Conservation (phyloP, 352 stramenopile species). For the Phytophthora kernoviae region DNA sequence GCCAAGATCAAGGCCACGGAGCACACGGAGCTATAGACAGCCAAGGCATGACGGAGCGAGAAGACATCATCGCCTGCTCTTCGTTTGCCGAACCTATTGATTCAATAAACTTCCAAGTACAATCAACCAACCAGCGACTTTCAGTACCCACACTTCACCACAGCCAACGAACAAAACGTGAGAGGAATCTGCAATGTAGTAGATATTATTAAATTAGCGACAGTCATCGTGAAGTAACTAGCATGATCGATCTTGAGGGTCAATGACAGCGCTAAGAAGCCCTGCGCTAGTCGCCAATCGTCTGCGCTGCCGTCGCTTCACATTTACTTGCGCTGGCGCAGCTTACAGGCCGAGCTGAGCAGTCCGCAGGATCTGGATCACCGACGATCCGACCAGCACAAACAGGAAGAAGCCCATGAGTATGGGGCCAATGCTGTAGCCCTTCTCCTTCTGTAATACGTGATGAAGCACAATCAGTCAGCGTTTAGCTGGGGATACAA, state of each 20-base stretch:
- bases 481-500: background rate
- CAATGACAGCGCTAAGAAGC: background rate
- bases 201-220: slow-evolving; percentile 42
- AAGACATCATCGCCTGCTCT: background rate
- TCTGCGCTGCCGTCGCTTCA: slow-evolving; percentile 13
- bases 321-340: background rate
- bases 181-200: slow-evolving; percentile 7
- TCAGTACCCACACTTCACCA: background rate
- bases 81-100: slow-evolving; percentile 17
- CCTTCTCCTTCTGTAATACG: slow-evolving; percentile 56
- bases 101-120: slow-evolving; percentile 33
- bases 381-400: slow-evolving; percentile 84
- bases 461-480: background rate
- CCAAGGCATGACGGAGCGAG: background rate
- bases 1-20: slow-evolving; percentile 93
- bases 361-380: slow-evolving; percentile 87
- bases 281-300: background rate
- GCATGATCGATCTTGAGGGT: background rate
- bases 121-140: background rate
- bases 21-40: slow-evolving; percentile 82
- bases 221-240: background rate
- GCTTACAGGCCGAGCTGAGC: slow-evolving; percentile 75
- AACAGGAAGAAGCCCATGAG: slow-evolving; percentile 90
- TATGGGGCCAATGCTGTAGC: slow-evolving; percentile 78
- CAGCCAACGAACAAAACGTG: background rate